These are phyloP conservation scores for Maudiozyma bulderi DNA, from an alignment of 805 yeast genomes.

Conservation along the genomic window DNA sequence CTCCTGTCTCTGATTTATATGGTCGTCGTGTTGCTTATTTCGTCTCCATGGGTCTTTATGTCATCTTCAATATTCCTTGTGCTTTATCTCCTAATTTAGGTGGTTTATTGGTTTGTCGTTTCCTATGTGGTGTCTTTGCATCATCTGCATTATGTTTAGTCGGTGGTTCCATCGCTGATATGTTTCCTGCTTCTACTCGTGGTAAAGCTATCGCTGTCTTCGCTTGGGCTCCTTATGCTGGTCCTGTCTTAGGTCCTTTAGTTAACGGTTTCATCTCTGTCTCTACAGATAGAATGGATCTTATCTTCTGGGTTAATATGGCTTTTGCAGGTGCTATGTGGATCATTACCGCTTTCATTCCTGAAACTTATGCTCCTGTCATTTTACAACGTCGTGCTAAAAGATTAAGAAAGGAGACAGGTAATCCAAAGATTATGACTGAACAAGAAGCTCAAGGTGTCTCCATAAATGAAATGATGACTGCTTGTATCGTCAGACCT, in stretches of 20 bases:
- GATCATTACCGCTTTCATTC: slow-evolving; percentile 53
- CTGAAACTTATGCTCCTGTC: slow-evolving; percentile 89
- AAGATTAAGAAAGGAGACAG: slow-evolving; percentile 65
- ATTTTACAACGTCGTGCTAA: slow-evolving; percentile 59
- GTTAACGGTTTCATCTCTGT: slow-evolving; percentile 80
- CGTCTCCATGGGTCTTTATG: slow-evolving; percentile 63
- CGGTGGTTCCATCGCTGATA: slow-evolving; percentile 86
- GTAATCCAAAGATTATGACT: slow-evolving; percentile 77
- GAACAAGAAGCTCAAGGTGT: slow-evolving; percentile 83
- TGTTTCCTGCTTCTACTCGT: slow-evolving; percentile 72
- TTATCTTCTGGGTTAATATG: slow-evolving; percentile 85
- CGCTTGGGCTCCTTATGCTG: slow-evolving; percentile 87
- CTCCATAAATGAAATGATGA: slow-evolving; percentile 55
- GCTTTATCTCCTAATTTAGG: slow-evolving; percentile 79
- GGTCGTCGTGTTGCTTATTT: slow-evolving; percentile 82
- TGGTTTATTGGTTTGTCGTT: slow-evolving; percentile 70
- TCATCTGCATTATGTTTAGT: slow-evolving; percentile 77
- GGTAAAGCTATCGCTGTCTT: slow-evolving; percentile 87
- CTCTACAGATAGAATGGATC: slow-evolving; percentile 55
- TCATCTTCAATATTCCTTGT: slow-evolving; percentile 77
- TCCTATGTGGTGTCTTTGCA: slow-evolving; percentile 78
- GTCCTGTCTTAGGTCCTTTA: slow-evolving; percentile 84
- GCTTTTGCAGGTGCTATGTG: slow-evolving; percentile 84
- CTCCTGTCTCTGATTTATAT: slow-evolving; percentile 76
- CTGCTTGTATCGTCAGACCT: slow-evolving; percentile 71